Conservation (phyloP, 139 green algal species). For the Astrephomene gubernaculifera region DNA sequence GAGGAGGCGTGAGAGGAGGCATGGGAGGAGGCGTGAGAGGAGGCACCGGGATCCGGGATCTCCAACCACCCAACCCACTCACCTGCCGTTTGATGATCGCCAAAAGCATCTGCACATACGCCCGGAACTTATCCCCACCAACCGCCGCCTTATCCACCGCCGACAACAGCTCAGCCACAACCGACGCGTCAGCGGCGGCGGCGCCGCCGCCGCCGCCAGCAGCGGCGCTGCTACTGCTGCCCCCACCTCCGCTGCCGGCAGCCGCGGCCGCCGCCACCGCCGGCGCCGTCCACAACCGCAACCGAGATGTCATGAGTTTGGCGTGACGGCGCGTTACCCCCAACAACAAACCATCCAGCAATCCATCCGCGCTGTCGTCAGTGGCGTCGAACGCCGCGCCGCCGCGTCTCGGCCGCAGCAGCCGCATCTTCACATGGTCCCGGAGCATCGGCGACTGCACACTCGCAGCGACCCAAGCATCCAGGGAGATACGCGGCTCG, state of each 20-base stretch:
- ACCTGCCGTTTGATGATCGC: slow-evolving; percentile 57
- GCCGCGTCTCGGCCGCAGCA: slow-evolving; percentile 38
- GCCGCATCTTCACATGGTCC: slow-evolving; percentile 57
- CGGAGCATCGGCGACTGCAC: slow-evolving; percentile 39
- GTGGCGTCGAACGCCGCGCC: not conserved
- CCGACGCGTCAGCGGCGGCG: not conserved
- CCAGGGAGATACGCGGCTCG: not conserved
- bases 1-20: not conserved
- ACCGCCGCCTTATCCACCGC: slow-evolving; percentile 17
- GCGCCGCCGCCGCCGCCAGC: slow-evolving; percentile 20
- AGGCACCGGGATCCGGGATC: not conserved
- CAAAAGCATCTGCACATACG: slow-evolving; percentile 53
- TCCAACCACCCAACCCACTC: not conserved
- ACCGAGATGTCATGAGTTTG: slow-evolving; percentile 19
- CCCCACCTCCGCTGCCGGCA: not conserved
- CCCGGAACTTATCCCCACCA: slow-evolving; percentile 57
- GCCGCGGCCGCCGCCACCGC: not conserved
- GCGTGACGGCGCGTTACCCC: slow-evolving; percentile 24
- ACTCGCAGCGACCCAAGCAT: slow-evolving; percentile 27
- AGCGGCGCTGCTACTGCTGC: not conserved
- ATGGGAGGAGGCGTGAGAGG: not conserved
- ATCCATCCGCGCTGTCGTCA: not conserved
- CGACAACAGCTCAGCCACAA: slow-evolving; percentile 14
- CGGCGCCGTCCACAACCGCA: not conserved
- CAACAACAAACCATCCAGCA: slow-evolving; percentile 26